Conservation (phyloP, 768 basidiomycete species). For the Trametes coccinea region DNA sequence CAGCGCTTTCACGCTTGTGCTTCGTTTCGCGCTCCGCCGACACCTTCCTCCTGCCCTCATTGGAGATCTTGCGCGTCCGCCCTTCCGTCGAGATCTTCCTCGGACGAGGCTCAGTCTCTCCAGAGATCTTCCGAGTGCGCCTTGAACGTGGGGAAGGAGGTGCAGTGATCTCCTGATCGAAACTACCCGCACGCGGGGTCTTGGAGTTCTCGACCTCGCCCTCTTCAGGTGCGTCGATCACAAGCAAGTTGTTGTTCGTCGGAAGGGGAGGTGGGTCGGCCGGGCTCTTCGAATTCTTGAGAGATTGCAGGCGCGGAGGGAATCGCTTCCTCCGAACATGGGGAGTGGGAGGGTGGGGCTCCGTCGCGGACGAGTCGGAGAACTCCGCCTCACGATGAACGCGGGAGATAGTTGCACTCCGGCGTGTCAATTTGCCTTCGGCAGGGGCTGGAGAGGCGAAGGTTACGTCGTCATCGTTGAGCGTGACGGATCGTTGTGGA, state of each 20-base stretch:
- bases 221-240: constrained; percentile 53
- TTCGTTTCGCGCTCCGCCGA: constrained; percentile 41
- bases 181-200: constrained; percentile 59
- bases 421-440: constrained; percentile 16
- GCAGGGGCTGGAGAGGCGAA: constrained; percentile 19
- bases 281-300: constrained; percentile 36
- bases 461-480: constrained; percentile 32
- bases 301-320: constrained; percentile 44
- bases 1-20: constrained; percentile 57
- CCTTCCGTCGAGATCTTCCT: constrained; percentile 34
- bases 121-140: constrained; percentile 44
- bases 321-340: constrained; percentile 58
- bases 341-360: constrained; percentile 40
- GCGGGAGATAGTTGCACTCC: constrained; percentile 18
- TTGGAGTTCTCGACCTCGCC: constrained; percentile 41
- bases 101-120: constrained; percentile 30
- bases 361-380: constrained; percentile 50
- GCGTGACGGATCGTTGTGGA: constrained; percentile 36
- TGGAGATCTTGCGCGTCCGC: constrained; percentile 27
- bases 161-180: constrained; percentile 37
- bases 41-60: constrained; percentile 41
- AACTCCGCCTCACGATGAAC: constrained; percentile 37
- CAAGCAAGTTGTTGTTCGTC: constrained; percentile 47
- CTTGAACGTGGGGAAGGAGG: constrained; percentile 32
- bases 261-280: constrained; percentile 16